These are phyloP conservation scores for Tetradesmus lagerheimii DNA, from an alignment of 139 green algal genomes.

Conservation along the genomic window DNA sequence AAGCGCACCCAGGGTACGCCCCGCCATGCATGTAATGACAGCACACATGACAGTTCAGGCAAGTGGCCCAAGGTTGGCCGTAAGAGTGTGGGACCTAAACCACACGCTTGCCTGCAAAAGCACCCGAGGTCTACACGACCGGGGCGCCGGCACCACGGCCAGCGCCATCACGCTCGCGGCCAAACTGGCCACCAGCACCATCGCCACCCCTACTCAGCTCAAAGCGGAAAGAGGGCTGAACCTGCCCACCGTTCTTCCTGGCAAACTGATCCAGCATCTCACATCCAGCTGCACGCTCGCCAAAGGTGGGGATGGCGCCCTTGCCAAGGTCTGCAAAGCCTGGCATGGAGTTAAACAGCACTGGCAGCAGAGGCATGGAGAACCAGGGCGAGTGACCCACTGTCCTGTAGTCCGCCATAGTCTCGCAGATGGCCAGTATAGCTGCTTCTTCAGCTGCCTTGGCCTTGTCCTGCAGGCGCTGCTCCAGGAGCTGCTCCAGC, in stretches of 20 bases:
- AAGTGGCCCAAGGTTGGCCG: not conserved
- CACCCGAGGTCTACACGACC: not conserved
- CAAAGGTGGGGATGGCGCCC: not conserved
- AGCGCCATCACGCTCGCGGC: not conserved
- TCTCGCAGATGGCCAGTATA: not conserved
- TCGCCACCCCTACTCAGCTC: not conserved
- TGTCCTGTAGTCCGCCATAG: not conserved
- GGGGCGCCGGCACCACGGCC: not conserved
- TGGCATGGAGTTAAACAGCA: not conserved
- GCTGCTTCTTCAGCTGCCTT: not conserved
- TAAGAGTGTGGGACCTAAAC: not conserved
- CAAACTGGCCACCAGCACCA: not conserved
- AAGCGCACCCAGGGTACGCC: not conserved
- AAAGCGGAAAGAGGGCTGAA: not conserved
- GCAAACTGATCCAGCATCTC: not conserved
- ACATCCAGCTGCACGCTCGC: not conserved
- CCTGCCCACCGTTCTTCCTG: not conserved
- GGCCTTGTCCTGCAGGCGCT: not conserved
- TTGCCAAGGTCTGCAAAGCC: not conserved
- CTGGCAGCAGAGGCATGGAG: not conserved
- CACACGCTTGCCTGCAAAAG: not conserved
- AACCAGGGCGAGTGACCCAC: not conserved
- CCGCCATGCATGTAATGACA: conserved; percentile 14
- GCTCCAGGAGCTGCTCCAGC: not conserved
- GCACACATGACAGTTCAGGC: not conserved